Base-by-base conservation (phyloP, 495 filamentous ascomycete species). In the Annulohypoxylon maeteangense region DNA sequence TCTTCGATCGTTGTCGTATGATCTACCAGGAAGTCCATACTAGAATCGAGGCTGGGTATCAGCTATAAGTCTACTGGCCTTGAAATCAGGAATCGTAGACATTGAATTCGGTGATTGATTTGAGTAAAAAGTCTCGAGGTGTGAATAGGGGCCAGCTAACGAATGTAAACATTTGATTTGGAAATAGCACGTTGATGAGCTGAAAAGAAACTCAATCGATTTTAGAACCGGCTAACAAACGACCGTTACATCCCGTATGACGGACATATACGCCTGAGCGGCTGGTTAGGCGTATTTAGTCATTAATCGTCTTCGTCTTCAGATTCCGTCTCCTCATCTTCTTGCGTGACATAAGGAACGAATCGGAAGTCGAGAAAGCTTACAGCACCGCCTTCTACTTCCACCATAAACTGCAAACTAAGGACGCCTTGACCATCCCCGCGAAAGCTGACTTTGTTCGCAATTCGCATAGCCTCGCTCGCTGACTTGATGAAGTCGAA, bases 361-460 rank as follows among this genome's bases (percentile, higher is more conserved):
- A 86, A 84, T 27, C 81, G 77, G 70, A 86, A 86, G 68, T 85
- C 83, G 47, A 86, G 77, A 65, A 84, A 86, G 59, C 81, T 75
- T 12, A 70, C 65, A 3, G 62, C 27, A 16, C 74, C 81, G 59
- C 87, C 87, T 63, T 90, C 88, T 12, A 91, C 80, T 76, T 97
- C 93, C 34, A 99, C 90, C 93, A 99, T 96, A 72, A 99, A 97
- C 79, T 99, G 95, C 75, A 98, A 81, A 78, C 93, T 98, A 67
- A 99, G 79, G 14, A 98, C 94, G 0, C 95, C 95, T 78, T 93
- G 90, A 10, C 86, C 83, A 82, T 99, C 95, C 5, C 92, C 89
- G 5, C 95, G 84, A 64, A 99, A 87, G 76, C 94, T 97, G 23
- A 98, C 95, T 78, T 98, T 99, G 61, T 86, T 92, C 22, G 95